phyloP scores from a whole-genome alignment of 352 stramenopile species.

The Phytophthora sp. region DNA sequence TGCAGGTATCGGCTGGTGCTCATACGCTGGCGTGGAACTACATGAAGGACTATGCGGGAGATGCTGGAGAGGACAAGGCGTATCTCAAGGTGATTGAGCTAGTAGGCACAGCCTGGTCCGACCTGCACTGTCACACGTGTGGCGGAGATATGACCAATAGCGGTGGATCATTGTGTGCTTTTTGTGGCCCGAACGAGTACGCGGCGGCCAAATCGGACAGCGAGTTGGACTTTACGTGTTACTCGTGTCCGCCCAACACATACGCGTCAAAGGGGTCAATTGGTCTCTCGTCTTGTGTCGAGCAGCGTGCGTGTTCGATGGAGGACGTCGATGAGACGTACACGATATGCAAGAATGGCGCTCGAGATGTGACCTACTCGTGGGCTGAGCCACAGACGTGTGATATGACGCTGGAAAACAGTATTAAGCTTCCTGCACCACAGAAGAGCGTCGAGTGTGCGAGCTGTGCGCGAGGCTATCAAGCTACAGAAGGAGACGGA shows the following conservation, averaged over 20 bases:
- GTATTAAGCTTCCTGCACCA: conserved; percentile 49
- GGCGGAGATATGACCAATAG: conserved; percentile 80
- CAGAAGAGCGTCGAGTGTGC: conserved; percentile 53
- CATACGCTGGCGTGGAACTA: conserved; percentile 86
- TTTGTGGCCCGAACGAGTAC: conserved; percentile 84
- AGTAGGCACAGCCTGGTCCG: conserved; percentile 77
- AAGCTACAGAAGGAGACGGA: conserved; percentile 42
- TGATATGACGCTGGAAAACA: conserved; percentile 45
- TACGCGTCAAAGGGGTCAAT: conserved; percentile 79
- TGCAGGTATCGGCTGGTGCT: conserved; percentile 57
- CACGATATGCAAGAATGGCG: conserved; percentile 58
- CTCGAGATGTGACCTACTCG: conserved; percentile 61
- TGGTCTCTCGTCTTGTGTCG: conserved; percentile 66
- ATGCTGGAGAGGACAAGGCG: conserved; percentile 72
- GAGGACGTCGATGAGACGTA: conserved; percentile 72
- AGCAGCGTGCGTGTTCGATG: conserved; percentile 59
- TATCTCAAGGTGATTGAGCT: conserved; percentile 84
- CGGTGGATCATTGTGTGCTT: conserved; percentile 76
- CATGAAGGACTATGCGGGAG: conserved; percentile 77
- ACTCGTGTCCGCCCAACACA: conserved; percentile 65
- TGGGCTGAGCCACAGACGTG: conserved; percentile 79
- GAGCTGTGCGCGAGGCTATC: conserved; percentile 57
- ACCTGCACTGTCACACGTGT: conserved; percentile 77
- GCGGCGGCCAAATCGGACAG: conserved; percentile 70
- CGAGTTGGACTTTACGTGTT: conserved; percentile 80